These are phyloP conservation scores for Aspergillus bombycis DNA, from an alignment of 2,329 filamentous ascomycete genomes.

Conservation along the genomic window DNA sequence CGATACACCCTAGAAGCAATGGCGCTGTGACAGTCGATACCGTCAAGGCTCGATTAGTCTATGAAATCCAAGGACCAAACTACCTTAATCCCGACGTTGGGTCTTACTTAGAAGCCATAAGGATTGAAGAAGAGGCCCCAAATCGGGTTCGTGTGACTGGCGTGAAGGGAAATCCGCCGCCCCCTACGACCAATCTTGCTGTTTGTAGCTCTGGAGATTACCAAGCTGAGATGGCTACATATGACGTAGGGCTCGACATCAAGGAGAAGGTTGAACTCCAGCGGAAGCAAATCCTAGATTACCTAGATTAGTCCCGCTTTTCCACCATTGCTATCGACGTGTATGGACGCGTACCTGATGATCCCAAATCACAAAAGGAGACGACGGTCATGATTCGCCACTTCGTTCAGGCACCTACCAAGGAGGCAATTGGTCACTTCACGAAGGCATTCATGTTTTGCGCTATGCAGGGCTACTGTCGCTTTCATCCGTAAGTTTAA, in stretches of 20 bases:
- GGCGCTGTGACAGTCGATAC: neutral
- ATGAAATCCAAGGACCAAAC: neutral
- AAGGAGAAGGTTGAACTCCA: conserved; percentile 50
- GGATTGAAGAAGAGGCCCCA: neutral
- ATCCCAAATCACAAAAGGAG: neutral
- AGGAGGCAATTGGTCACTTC: neutral
- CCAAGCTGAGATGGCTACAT: conserved; percentile 52
- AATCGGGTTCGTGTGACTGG: neutral
- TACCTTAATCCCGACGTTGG: neutral
- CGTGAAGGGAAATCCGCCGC: conserved; percentile 33
- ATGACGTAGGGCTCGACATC: conserved; percentile 50
- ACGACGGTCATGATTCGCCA: neutral
- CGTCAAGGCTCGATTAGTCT: neutral
- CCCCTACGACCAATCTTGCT: conserved; percentile 55
- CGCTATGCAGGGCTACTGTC: neutral
- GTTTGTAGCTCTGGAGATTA: conserved; percentile 51
- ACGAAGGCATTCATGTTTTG: neutral
- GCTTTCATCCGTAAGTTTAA: neutral
- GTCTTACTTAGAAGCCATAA: neutral
- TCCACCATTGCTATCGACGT: neutral
- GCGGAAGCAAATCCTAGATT: conserved; percentile 37
- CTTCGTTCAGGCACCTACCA: neutral
- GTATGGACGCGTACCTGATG: neutral
- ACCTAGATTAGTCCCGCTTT: neutral
- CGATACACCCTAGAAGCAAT: too few relatives aligned